phyloP scores from a whole-genome alignment of 208 protist species.

The Trypanosoma conorhini region DNA sequence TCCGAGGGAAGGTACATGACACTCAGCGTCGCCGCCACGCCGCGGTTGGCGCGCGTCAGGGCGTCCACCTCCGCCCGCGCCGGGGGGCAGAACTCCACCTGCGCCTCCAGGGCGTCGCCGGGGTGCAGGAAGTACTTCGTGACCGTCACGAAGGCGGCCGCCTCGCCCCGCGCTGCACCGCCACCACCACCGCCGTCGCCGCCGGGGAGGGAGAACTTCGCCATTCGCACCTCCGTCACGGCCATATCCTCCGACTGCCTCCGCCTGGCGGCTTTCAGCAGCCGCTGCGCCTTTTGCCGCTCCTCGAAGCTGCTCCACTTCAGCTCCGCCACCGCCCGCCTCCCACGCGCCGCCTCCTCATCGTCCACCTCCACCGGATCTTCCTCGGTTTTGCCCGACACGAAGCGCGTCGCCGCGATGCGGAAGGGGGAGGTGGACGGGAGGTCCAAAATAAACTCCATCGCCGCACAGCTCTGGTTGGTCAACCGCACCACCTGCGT shows the following conservation, averaged over 20 bases:
- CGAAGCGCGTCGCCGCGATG: constrained; percentile 24
- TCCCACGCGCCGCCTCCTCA: constrained; percentile 28
- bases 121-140: constrained; percentile 53
- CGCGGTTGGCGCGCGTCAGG: background rate
- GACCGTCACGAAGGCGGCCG: constrained; percentile 14
- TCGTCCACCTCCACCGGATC: constrained; percentile 40
- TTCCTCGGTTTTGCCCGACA: constrained; percentile 39
- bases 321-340: constrained; percentile 16
- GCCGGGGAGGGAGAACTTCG: background rate
- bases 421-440: constrained; percentile 30
- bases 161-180: background rate
- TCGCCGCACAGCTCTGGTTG: constrained; percentile 71
- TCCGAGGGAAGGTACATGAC: constrained; percentile 21
- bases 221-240: constrained; percentile 3
- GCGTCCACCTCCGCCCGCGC: constrained; percentile 16
- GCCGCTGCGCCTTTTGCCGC: constrained; percentile 24
- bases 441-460: constrained; percentile 65
- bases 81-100: constrained; percentile 13
- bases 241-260: background rate
- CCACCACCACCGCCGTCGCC: too few species aligned
- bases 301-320: constrained; percentile 33
- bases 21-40: constrained; percentile 30
- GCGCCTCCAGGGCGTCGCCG: constrained; percentile 62
- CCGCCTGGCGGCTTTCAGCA: constrained; percentile 21
- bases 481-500: constrained; percentile 70